These are phyloP conservation scores for Acidiella bohemica DNA, from an alignment of 495 filamentous ascomycete species.

Conservation along the genomic window DNA sequence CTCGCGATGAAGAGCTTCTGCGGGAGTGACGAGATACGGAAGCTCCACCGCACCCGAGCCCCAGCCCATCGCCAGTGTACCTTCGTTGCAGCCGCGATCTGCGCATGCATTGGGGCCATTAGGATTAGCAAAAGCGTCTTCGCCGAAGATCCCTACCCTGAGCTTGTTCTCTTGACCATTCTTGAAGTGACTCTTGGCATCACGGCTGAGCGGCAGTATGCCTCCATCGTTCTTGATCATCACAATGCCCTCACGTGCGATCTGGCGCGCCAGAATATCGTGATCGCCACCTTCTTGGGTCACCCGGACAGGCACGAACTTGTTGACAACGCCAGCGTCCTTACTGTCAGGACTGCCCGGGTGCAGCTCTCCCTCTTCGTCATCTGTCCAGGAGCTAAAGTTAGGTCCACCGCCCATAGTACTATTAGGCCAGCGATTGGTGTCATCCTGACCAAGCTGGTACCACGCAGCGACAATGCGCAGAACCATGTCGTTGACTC, in stretches of 20 bases:
- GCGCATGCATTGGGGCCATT: slow-evolving; percentile 60
- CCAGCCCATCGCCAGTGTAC: slow-evolving; percentile 78
- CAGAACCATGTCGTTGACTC: slow-evolving; percentile 88
- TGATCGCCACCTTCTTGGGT: slow-evolving; percentile 37
- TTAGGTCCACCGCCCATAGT: slow-evolving; percentile 63
- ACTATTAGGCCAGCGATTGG: slow-evolving; percentile 40
- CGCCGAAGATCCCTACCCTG: slow-evolving; percentile 67
- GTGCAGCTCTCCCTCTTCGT: slow-evolving; percentile 50
- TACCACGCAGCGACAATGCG: slow-evolving; percentile 89
- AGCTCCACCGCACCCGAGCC: slow-evolving; percentile 82
- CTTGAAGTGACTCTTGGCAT: slow-evolving; percentile 26
- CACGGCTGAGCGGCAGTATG: slow-evolving; percentile 44
- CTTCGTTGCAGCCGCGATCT: slow-evolving; percentile 69
- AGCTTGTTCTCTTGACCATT: slow-evolving; percentile 34
- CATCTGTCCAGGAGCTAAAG: slow-evolving; percentile 81
- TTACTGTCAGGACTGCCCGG: slow-evolving; percentile 46
- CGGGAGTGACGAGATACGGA: slow-evolving; percentile 62
- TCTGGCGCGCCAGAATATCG: slow-evolving; percentile 49
- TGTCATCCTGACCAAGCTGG: slow-evolving; percentile 70
- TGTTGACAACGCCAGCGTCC: slow-evolving; percentile 53
- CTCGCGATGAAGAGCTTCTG: slow-evolving; percentile 47
- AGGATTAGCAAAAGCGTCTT: slow-evolving; percentile 57
- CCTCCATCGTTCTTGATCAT: slow-evolving; percentile 64
- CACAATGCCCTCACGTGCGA: slow-evolving; percentile 76
- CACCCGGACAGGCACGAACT: slow-evolving; percentile 54